phyloP scores from a whole-genome alignment of 2,329 filamentous ascomycete species.

The Nannizzia gypsea region DNA sequence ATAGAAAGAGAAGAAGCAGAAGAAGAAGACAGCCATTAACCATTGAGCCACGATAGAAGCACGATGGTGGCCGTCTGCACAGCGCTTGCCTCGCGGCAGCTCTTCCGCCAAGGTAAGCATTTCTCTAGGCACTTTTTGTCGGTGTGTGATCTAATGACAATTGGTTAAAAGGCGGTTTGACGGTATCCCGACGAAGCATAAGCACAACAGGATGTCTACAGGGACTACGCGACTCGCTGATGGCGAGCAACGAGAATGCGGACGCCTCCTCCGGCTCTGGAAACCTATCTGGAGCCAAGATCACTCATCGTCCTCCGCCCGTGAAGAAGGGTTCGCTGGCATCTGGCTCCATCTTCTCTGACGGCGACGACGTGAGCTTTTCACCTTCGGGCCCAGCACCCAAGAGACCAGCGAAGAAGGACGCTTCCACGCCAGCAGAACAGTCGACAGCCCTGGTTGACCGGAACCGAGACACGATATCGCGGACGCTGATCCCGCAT shows the following conservation, averaged over 20 bases:
- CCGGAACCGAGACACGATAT: constrained; percentile 45
- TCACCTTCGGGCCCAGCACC: constrained; percentile 12
- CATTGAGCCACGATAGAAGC: not conserved
- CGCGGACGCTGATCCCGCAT: constrained; percentile 59
- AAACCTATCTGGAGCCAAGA: constrained; percentile 5
- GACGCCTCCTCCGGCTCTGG: too few species aligned
- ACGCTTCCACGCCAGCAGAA: not conserved
- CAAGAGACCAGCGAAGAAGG: constrained; percentile 7
- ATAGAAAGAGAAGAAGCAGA: not conserved
- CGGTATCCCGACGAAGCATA: constrained; percentile 11
- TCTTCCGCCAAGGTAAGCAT: constrained; percentile 30
- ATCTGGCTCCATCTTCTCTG: constrained; percentile 33
- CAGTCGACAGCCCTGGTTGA: constrained; percentile 19
- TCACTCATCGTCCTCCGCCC: constrained; percentile 8
- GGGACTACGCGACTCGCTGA: not conserved
- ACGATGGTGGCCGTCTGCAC: constrained; percentile 31
- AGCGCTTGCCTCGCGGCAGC: constrained; percentile 27
- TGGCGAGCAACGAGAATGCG: not conserved
- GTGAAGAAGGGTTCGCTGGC: constrained; percentile 26
- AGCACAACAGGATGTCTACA: constrained; percentile 9
- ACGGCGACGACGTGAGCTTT: constrained; percentile 23
- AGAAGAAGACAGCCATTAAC: not conserved
- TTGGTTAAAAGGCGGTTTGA: too few species aligned
- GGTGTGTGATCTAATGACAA: too few species aligned
- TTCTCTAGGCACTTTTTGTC: not conserved